Evolutionary conservation across 257 asterid species (phyloP).

Genomic region (Mitragyna speciosa): DNA sequence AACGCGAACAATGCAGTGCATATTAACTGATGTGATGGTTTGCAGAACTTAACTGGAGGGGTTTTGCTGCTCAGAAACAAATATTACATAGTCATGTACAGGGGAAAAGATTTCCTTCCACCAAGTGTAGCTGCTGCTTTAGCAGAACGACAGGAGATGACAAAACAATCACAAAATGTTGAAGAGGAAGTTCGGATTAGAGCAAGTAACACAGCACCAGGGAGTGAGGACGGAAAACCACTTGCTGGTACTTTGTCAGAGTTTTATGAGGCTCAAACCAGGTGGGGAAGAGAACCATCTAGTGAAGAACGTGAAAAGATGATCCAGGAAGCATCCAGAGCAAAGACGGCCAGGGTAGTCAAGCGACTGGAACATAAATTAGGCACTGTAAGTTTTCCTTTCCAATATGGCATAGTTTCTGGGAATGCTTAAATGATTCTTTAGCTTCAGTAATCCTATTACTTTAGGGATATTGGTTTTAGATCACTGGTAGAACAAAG

Average conservation of each 20-base stretch:
- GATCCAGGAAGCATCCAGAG: slow-evolving; percentile 73
- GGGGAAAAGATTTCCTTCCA: slow-evolving; percentile 96
- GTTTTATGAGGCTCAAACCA: slow-evolving; percentile 89
- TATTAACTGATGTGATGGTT: slow-evolving; percentile 13
- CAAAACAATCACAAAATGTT: slow-evolving; percentile 78
- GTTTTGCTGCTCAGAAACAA: slow-evolving; percentile 88
- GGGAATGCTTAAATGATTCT: not conserved
- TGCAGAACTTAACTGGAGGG: slow-evolving; percentile 85
- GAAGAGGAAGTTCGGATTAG: slow-evolving; percentile 73
- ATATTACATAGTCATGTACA: slow-evolving; percentile 84
- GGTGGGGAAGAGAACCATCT: slow-evolving; percentile 79
- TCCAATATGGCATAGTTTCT: slow-evolving; percentile 4
- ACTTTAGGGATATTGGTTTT: not conserved
- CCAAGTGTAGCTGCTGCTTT: slow-evolving; percentile 79
- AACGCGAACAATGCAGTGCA: not conserved
- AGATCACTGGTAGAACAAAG: not conserved
- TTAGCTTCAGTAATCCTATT: slow-evolving; percentile 1
- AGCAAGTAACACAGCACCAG: slow-evolving; percentile 32
- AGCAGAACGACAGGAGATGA: slow-evolving; percentile 77
- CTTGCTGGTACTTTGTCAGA: slow-evolving; percentile 88
- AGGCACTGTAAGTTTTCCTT: slow-evolving; percentile 63
- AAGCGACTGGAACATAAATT: slow-evolving; percentile 82
- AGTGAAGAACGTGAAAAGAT: slow-evolving; percentile 71
- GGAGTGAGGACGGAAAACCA: slow-evolving; percentile 48
- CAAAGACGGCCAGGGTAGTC: slow-evolving; percentile 62